Base-by-base conservation (phyloP, 2,329 filamentous ascomycete genomes). In the Albophoma yamanashiensis region DNA sequence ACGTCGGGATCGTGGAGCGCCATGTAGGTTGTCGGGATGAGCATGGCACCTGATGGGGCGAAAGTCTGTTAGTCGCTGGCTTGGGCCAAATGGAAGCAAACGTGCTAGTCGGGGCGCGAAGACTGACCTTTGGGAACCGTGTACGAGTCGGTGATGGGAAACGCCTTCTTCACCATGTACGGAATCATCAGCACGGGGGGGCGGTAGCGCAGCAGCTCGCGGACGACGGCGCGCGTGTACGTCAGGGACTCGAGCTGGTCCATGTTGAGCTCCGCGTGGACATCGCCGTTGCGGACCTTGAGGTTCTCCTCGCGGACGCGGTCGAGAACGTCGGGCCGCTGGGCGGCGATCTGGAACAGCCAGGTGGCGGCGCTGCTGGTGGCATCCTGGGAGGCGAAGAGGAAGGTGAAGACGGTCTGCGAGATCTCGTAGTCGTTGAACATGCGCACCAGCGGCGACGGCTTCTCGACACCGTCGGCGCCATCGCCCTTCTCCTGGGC, bases 121-220 rank as follows among this genome's bases (percentile, higher is more conserved):
- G 38, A 65, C 77, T 70, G 70, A 84, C 85, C 89, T 80, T 97
- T 97, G 69, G 91, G 90, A 57, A 93, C 87, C n/a, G 92, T 96
- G 77, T 97, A 97, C 42, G 80, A 82, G 42, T 89, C 84, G 34
- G 89, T 91, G 67, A 99, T 88, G 57, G 92, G 92, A 82, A 97
- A 99, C 60, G 89, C 79, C 81, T 96, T 96, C 87, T 97, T 97
- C 65, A 87, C 91, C 63, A 92, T 74, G 75, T 97, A 97, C 40
- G 94, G 94, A 57, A 97, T 91, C 91, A 99, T 96, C 75, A 97
- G 83, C 69, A 99, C 94, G 60, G 94, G 94, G 64, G 94, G 94
- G 60, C 93, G 89, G 81, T 95, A 97, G 71, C 94, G 90, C 65
- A 96, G 84, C 61, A 91, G 88, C 78, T 96, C 92, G 68, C 89